Evolutionary conservation across 495 filamentous ascomycete species (phyloP).

Genomic region (Penicillium nucicola): DNA sequence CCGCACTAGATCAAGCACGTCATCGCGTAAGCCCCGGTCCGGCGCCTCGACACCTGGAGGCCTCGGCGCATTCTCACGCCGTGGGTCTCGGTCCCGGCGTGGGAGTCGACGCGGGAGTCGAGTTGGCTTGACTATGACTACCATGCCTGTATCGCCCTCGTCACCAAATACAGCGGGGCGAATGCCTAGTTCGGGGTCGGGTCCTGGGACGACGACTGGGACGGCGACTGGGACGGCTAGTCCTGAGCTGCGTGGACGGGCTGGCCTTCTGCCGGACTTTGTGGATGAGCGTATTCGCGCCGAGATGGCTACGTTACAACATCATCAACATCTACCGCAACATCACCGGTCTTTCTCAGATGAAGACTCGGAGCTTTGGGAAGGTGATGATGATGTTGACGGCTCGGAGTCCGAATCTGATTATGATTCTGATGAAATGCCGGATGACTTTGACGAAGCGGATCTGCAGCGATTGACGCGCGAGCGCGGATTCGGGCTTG

Average conservation of each 20-base stretch:
- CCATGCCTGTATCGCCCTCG: conserved; percentile 8
- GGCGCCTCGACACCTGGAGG: conserved; percentile 35
- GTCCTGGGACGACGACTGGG: background rate
- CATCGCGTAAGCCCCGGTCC: conserved; percentile 31
- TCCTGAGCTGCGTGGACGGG: conserved; percentile 12
- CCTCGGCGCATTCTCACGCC: conserved; percentile 19
- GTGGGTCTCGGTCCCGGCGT: conserved; percentile 30
- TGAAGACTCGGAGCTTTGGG: conserved; percentile 10
- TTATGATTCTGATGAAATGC: conserved; percentile 11
- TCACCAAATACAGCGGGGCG: conserved; percentile 1
- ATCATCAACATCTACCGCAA: no score
- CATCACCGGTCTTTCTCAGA: conserved; percentile 5
- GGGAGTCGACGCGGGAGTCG: conserved; percentile 34
- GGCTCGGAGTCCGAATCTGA: conserved; percentile 24
- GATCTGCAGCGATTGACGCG: conserved; percentile 45
- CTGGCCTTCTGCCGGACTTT: conserved; percentile 35
- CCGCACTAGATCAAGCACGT: conserved; percentile 20
- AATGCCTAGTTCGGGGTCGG: background rate
- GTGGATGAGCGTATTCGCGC: conserved; percentile 45
- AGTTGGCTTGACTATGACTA: conserved; percentile 38
- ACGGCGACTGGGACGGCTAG: conserved; percentile 4
- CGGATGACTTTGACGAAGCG: conserved; percentile 41
- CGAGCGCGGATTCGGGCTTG: conserved; percentile 64
- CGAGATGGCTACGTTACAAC: conserved; percentile 38
- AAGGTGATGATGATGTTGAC: conserved; percentile 8